Conservation (phyloP, 2,329 filamentous ascomycete species). For the Basipetospora sp. region DNA sequence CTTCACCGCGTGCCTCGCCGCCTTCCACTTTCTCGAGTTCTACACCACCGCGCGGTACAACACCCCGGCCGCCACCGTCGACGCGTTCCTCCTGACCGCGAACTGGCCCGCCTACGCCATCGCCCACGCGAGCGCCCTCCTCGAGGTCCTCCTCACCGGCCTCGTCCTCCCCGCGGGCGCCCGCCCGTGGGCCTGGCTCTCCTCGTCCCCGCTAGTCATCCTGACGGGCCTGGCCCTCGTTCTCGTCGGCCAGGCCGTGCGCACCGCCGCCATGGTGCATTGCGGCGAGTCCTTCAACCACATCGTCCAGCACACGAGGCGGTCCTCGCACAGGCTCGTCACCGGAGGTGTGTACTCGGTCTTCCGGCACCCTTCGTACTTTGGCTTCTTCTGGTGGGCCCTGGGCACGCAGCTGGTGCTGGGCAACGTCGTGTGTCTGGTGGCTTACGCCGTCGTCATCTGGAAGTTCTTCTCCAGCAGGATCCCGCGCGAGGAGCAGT, state of each 20-base stretch:
- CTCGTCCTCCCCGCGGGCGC: constrained; percentile 36
- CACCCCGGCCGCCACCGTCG: constrained; percentile 53
- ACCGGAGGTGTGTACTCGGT: constrained; percentile 64
- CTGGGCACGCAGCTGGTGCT: constrained; percentile 84
- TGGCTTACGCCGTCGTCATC: constrained; percentile 58
- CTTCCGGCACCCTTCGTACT: constrained; percentile 81
- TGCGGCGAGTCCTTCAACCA: constrained; percentile 89
- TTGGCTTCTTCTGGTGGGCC: constrained; percentile 98
- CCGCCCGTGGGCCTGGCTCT: constrained; percentile 17
- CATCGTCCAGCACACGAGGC: constrained; percentile 57
- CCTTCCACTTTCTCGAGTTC: constrained; percentile 95
- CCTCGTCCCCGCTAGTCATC: constrained; percentile 16
- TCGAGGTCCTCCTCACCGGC: constrained; percentile 54
- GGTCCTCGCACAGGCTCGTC: constrained; percentile 61
- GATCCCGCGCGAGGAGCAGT: constrained; percentile 64
- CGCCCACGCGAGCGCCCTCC: constrained; percentile 60
- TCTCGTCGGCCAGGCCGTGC: constrained; percentile 56
- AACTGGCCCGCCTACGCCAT: constrained; percentile 77
- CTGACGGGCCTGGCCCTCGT: constrained; percentile 43
- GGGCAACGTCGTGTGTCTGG: constrained; percentile 67
- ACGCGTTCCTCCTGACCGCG: constrained; percentile 66
- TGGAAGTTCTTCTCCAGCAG: constrained; percentile 72
- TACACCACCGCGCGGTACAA: constrained; percentile 79
- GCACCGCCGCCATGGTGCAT: constrained; percentile 75
- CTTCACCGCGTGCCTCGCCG: constrained; percentile 53